Conservation (phyloP, 768 basidiomycete species). For the Artomyces pyxidatus region DNA sequence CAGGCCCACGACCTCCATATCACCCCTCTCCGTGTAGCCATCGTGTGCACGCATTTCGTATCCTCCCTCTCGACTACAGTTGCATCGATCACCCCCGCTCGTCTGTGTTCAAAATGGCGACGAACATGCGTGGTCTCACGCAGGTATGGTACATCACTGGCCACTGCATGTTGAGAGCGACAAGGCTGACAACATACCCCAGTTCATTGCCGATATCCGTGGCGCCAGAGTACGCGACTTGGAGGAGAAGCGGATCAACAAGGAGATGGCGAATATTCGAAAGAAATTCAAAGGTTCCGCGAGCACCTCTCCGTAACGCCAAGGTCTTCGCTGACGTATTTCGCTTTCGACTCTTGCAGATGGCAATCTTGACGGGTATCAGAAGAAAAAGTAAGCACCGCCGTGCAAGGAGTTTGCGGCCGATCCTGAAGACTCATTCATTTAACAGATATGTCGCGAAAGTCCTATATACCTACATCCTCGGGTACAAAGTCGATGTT, state of each 20-base stretch:
- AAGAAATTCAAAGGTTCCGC: conserved; percentile 94
- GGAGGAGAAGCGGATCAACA: conserved; percentile 98
- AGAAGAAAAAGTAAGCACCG: conserved; percentile 76
- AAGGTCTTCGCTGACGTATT: neutral
- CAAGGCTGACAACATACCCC: conserved; percentile 7
- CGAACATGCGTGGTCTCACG: conserved; percentile 86
- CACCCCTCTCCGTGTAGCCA: too few relatives aligned
- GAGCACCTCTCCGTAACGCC: neutral
- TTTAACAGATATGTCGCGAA: conserved; percentile 83
- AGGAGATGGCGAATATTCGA: conserved; percentile 99
- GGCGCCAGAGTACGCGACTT: conserved; percentile 93
- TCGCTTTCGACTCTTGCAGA: conserved; percentile 33
- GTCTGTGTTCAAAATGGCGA: conserved; percentile 75
- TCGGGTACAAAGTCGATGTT: conserved; percentile 98
- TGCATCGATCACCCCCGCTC: too few relatives aligned
- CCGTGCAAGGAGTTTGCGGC: conserved; percentile 3
- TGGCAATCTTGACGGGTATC: conserved; percentile 82
- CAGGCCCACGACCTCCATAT: too few relatives aligned
- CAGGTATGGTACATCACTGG: conserved; percentile 48
- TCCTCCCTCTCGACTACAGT: too few relatives aligned
- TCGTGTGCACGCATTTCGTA: too few relatives aligned
- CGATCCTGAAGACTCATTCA: neutral
- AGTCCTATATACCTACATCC: conserved; percentile 97
- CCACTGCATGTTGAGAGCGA: neutral
- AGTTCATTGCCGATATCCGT: conserved; percentile 99